Base-by-base conservation (phyloP, 1,139 yeast species). In the Debaryomyces fabryi region DNA sequence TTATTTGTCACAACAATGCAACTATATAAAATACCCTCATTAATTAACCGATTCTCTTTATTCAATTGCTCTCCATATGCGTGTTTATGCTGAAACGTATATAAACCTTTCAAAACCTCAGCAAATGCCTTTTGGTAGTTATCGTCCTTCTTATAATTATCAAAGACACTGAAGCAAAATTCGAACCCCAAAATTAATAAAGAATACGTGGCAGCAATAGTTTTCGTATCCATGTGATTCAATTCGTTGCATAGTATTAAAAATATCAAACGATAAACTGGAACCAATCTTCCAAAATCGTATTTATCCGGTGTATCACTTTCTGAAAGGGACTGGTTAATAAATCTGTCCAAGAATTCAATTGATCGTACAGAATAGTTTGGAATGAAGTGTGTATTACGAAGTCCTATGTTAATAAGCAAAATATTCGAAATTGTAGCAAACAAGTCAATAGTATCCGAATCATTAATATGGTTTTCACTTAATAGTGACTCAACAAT, bases 31-130 rank as follows among this genome's bases (percentile, higher is more conserved):
- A 48, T 20, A 9, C 46, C 37, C 13, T 48, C 43, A 34, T 45
- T 41, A 23, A 47, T 43, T 23, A 49, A 49, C 24, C 46, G 46
- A 13, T 40, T 30, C 36, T 20, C 43, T 30, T 40, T 30, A 35
- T 48, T 32, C 38, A 49, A 48, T 37, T 44, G 33, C 15, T 38
- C 20, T 23, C 48, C 42, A 37, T 50, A 40, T n/a, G 54, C 49
- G 42, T 59, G 58, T 43, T 63, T 63, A 46, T 63, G 68, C 44
- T 63, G 60, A 33, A 65, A 53, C 10, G 68, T 63, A 39, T 62
- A 64, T 24, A 67, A 52, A 16, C 68, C 63, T 45, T 67, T 67
- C 47, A 66, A 55, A n/a, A 66, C 50, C 45, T 67, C 71, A n/a
- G 56, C 57, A 40, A 62, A 48, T n/a, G 57, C 55, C 53, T 59